Evolutionary conservation across 1,139 yeast genomes (phyloP).

Genomic region (Suzukiozyma palmioleophila): DNA sequence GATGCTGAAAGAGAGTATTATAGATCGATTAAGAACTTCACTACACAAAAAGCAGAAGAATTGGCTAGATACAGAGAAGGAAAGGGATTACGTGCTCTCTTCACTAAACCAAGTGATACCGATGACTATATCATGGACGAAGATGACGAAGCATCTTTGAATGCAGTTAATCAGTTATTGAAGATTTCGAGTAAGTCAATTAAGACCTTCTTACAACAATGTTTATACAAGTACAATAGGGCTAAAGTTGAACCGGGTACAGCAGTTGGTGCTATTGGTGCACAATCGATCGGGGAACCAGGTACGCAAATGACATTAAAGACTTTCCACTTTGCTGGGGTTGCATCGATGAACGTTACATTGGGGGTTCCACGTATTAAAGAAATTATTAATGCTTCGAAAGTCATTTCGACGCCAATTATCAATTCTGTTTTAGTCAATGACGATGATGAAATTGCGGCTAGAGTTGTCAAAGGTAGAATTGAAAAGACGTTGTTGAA

Average conservation of each 20-base stretch:
- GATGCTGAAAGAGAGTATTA: slow-evolving; percentile 88
- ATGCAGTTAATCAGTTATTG: slow-evolving; percentile 66
- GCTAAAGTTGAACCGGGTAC: slow-evolving; percentile 99
- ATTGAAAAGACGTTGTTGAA: slow-evolving; percentile 86
- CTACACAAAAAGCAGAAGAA: slow-evolving; percentile 50
- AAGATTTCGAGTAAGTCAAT: slow-evolving; percentile 65
- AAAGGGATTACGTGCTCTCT: slow-evolving; percentile 37
- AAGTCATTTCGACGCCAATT: slow-evolving; percentile 92
- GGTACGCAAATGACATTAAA: slow-evolving; percentile 99
- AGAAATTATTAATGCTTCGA: slow-evolving; percentile 96
- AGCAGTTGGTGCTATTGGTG: slow-evolving; percentile 99
- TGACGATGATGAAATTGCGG: slow-evolving; percentile 93
- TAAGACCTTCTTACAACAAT: slow-evolving; percentile 65
- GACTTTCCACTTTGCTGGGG: slow-evolving; percentile 99
- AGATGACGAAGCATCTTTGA: slow-evolving; percentile 39
- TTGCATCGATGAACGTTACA: slow-evolving; percentile 97
- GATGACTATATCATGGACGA: slow-evolving; percentile 43
- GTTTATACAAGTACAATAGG: slow-evolving; percentile 76
- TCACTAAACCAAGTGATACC: slow-evolving; percentile 38
- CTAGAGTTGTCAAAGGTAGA: slow-evolving; percentile 97
- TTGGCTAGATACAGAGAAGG: slow-evolving; percentile 57
- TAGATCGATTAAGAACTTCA: slow-evolving; percentile 63
- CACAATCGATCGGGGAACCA: slow-evolving; percentile 98
- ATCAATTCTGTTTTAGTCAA: slow-evolving; percentile 92
- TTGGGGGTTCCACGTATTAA: slow-evolving; percentile 99